Evolutionary conservation across 345 rosid genomes (phyloP), one percentile per base, ranked within the genome.

Genomic region (Brassica cretica): DNA sequence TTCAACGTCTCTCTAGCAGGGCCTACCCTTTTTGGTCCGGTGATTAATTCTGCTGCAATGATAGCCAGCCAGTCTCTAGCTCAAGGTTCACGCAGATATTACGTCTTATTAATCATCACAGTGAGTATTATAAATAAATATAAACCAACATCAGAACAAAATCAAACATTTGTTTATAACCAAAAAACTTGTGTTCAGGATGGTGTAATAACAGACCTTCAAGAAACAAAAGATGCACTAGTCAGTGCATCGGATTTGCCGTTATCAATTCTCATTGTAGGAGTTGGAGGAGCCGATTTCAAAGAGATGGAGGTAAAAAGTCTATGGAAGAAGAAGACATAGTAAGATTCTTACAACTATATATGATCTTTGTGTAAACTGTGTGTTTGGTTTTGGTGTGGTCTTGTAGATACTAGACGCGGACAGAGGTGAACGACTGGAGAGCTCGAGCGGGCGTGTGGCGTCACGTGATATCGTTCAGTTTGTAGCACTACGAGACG

Each of bases 251-350:
- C 97, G 1, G 91, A 90, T 85, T 86, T 94, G 33, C 98, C 98
- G 1, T 63, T 94, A 75, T 94, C 97, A 32, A 92, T 94, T 73
- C 90, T 94, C 76, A 90, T 94, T 61, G 92, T 94, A 68, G 97
- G 98, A 66, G 98, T 94, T 71, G 98, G 98, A 78, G 97, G 97
- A 83, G 98, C 98, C 2, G 97, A 94, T 84, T 94, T 90, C 74
- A 94, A 90, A 83, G 98, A 89, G 85, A 94, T 94, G 98, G 97
- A 94, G 98, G 98, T 92, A 79, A 73, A 25, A 59, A 14, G 0
- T 4, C 18, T 60, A 61, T 46, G 5, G 41, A 49, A 49, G 15
- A 39, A 49, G 53, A 6, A n/a, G 19, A 72, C 2, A 56, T 9
- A 11, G 10, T 15, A 32, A 9, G 68, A 66, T 78, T 72, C 29